phyloP scores from a whole-genome alignment of 164 flowering plant genomes.

The Kingdonia uniflora region DNA sequence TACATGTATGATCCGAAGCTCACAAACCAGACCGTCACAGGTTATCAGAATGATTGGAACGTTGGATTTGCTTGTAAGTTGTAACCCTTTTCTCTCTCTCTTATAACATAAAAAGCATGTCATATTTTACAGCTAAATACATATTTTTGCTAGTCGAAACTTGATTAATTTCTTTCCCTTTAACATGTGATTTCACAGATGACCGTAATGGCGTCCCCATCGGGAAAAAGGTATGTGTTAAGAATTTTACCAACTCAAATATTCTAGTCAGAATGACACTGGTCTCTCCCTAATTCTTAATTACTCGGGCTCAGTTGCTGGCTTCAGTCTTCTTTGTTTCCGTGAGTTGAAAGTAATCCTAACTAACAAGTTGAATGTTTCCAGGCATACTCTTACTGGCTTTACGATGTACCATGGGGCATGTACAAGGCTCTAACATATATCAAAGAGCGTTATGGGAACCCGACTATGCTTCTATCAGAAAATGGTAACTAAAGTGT shows the following conservation, averaged over 20 bases:
- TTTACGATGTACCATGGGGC: conserved; percentile 65
- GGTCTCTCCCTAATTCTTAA: no score
- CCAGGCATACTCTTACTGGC: conserved; percentile 53
- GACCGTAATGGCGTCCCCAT: conserved; percentile 4
- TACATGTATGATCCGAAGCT: not conserved
- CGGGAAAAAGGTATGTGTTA: not conserved
- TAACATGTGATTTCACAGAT: not conserved
- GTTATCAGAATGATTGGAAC: conserved; percentile 2
- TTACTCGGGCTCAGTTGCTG: no score
- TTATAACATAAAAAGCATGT: not conserved
- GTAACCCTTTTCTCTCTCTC: not conserved
- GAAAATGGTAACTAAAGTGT: conserved; percentile 35
- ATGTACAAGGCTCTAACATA: conserved; percentile 48
- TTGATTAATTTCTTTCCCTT: not conserved
- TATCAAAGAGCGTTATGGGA: conserved; percentile 46
- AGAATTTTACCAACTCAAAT: not conserved
- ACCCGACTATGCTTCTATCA: conserved; percentile 39
- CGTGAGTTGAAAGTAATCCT: not conserved
- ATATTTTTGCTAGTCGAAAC: not conserved
- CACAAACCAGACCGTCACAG: not conserved
- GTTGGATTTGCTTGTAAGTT: not conserved
- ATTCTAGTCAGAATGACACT: not conserved
- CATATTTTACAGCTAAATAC: not conserved
- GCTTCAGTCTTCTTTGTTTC: no score
- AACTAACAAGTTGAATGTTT: not conserved